Evolutionary conservation across 768 basidiomycete genomes (phyloP), one percentile per base, ranked within the genome.

Genomic region (Lentinus tigrinus): DNA sequence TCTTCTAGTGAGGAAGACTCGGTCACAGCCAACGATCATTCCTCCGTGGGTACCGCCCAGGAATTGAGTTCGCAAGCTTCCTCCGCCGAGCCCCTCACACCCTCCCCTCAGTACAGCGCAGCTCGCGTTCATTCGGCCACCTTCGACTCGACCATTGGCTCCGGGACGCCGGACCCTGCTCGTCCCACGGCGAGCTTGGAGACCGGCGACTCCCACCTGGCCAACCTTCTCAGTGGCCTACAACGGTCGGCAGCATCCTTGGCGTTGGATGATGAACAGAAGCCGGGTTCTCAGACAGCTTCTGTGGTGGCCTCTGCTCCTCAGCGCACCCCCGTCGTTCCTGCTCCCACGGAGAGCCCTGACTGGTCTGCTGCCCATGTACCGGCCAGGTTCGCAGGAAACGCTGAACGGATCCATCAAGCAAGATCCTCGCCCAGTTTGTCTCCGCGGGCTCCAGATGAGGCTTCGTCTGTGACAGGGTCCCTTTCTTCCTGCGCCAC

Each of bases 31-130:
- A 44, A 63, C 36, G 60, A 65, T 26, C 54, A 61, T 42, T 65
- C 60, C 24, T 55, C 64, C 58, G 63, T 61, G 62, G 76, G 66
- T 47, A 63, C 58, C 26, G 70, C 78, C 36, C 83, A 81, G 63
- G 85, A 88, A 60, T 85, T 85, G n/a, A 85, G 83, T 65, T 87
- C 86, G 19, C 83, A 85, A 64, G 79, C 82, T 7, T 86, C 85
- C 38, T 85, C 81, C 44, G 78, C 75, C 34, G 83, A 81, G 65
- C 84, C 81, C 9, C 82, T 83, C 62, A 86, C 83, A 0, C 85
- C 85, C 14, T 87, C 85, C n/a, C 82, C 85, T 0, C 77, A 80
- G 56, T 82, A 80, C 67, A 76, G 77, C 39, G 75, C 79, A 49
- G 68, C 81, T 6, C 60, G 72, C 31, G 66, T 73, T 4, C 72